phyloP scores from a whole-genome alignment of 2,329 filamentous ascomycete genomes.

The Penicillium sp. region DNA sequence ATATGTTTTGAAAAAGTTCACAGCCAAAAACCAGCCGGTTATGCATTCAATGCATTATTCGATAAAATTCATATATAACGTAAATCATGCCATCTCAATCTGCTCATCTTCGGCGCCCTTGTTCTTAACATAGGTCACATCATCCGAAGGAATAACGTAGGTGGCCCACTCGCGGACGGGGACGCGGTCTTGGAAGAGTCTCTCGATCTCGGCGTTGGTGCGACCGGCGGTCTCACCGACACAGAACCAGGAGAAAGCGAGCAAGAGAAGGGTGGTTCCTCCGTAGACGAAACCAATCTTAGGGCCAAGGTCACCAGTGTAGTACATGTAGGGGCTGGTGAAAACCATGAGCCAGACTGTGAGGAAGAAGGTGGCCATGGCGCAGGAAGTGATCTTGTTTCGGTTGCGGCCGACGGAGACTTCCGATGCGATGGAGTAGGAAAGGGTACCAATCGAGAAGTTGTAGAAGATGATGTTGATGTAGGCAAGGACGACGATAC shows the following conservation, averaged over 20 bases:
- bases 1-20: no score
- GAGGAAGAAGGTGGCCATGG: constrained; percentile 47
- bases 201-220: constrained; percentile 38
- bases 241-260: constrained; percentile 41
- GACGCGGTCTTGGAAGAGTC: constrained; percentile 42
- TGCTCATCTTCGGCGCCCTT: constrained; percentile 8
- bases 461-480: constrained; percentile 49
- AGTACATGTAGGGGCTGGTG: constrained; percentile 39
- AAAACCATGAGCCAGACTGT: constrained; percentile 36
- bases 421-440: constrained; percentile 48
- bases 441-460: constrained; percentile 47
- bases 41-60: background rate
- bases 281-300: constrained; percentile 39
- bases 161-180: constrained; percentile 36
- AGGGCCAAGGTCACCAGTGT: constrained; percentile 32
- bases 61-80: background rate
- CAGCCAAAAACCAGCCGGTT: background rate
- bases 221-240: constrained; percentile 44
- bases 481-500: constrained; percentile 46
- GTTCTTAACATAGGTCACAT: constrained; percentile 4
- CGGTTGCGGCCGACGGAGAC: constrained; percentile 52
- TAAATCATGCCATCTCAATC: constrained; percentile 13
- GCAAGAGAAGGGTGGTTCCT: constrained; percentile 28
- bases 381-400: constrained; percentile 49
- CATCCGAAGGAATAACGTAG: constrained; percentile 17